Percentiles rank a stretch among this genome's conserved stretches.
Conservation (phyloP, 352 stramenopile genomes). For the Phytopythium ostracodes region DNA sequence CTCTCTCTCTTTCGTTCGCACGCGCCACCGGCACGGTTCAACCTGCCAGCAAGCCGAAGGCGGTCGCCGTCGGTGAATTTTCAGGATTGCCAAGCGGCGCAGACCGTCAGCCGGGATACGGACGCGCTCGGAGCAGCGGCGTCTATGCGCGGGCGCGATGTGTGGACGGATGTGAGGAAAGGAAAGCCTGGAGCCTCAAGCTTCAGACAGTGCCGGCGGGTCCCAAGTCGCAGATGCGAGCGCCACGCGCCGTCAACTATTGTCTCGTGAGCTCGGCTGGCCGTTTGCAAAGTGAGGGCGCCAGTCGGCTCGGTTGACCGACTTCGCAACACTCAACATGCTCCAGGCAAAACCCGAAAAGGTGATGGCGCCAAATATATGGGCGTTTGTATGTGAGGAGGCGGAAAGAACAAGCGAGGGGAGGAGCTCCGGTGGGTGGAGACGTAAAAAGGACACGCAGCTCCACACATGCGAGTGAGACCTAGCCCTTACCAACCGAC, state of each 20-base stretch:
- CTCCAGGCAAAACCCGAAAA: neutral
- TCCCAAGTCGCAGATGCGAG: neutral
- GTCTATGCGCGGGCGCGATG: constrained; percentile 2
- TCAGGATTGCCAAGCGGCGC: neutral
- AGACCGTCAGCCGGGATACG: neutral
- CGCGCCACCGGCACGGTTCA: neutral
- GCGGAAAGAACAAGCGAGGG: neutral
- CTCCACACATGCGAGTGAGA: neutral
- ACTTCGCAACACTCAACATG: neutral
- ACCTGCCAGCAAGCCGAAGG: neutral
- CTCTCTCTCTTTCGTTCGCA: neutral
- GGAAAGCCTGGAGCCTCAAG: neutral
- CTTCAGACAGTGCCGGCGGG: too few relatives aligned
- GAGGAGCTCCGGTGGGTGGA: neutral
- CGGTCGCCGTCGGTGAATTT: neutral
- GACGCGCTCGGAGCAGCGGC: neutral
- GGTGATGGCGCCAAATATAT: neutral
- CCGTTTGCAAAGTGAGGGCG: constrained; percentile 5
- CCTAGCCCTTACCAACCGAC: neutral
- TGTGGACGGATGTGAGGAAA: constrained; percentile 3
- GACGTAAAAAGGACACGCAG: neutral
- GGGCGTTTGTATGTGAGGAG: neutral
- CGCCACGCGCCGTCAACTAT: constrained; percentile 1
- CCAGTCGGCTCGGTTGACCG: too few relatives aligned
- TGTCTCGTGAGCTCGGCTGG: constrained; percentile 2